Base-by-base conservation (phyloP, 176 grass and related monocot species). In the Tillandsia leiboldiana region DNA sequence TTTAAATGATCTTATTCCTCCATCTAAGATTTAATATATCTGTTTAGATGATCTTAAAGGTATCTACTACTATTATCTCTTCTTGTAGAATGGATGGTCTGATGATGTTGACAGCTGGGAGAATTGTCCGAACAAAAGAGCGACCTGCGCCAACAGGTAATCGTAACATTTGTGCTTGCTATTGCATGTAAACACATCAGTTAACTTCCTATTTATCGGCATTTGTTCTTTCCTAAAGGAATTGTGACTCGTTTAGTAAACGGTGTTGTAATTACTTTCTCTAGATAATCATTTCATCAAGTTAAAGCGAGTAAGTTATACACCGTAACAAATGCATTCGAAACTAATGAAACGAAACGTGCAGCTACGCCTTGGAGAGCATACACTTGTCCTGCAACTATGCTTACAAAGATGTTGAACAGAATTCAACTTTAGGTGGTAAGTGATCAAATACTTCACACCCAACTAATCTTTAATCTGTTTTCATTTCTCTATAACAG, bases 331-430 rank as follows among this genome's bases (percentile, higher is more conserved):
- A 70, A 7, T 10, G 2, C 3, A 20, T 23, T 23, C 27, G 7
- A 51, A 49, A 4, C n/a, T 69, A 50, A 20, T 50, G 50, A 10
- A 3, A 50, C 8, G 23, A 48, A 11, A 51, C 48, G 69, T 51
- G 64, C 84, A 99, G 94, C 65, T 99, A 93, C 24, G 94, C 87
- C 7, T 67, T 82, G 9, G 94, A 99, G 79, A 90, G 94, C 80
- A 93, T 90, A 73, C 23, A 77, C 18, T 65, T 93, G 48, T 26
- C 94, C 14, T 99, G 94, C 65, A 75, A 82, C 59, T 99, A 99
- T 50, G 94, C 90, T 20, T 99, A 93, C 57, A 90, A 90, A 78
- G 90, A 99, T 75, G 94, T 88, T 2, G 82, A 88, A 58, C 84
- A 99, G 51, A 49, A 84, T 80, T 66, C 77, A 42, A 93, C 90